These are phyloP conservation scores for Lachnellula cervina DNA, from an alignment of 2,329 filamentous ascomycete genomes.

Conservation along the genomic window DNA sequence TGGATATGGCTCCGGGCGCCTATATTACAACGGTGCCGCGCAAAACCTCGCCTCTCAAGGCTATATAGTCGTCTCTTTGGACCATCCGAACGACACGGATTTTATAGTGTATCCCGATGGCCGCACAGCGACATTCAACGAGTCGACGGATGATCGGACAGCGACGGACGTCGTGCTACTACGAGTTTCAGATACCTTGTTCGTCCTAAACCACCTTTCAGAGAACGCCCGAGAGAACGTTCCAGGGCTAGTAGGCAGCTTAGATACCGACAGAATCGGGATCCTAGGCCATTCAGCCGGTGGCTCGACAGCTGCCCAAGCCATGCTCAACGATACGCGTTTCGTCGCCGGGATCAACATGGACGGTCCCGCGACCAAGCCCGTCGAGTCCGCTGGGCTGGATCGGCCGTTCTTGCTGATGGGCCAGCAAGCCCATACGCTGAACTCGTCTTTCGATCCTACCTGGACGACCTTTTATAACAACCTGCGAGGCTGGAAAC, in stretches of 20 bases:
- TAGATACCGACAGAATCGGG: conserved; percentile 7
- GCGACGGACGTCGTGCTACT: conserved; percentile 13
- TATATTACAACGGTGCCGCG: conserved; percentile 26
- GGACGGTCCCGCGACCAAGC: conserved; percentile 32
- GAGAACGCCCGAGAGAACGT: conserved; percentile 2
- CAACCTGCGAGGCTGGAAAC: conserved; percentile 16
- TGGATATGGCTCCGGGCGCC: conserved; percentile 15
- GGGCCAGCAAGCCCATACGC: conserved; percentile 26
- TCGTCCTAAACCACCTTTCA: conserved; percentile 11
- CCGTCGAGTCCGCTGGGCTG: conserved; percentile 23
- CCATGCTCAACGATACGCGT: conserved; percentile 27
- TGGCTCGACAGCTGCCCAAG: conserved; percentile 30
- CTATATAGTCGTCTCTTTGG: conserved; percentile 32
- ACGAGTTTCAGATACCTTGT: conserved; percentile 13
- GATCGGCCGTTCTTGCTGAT: conserved; percentile 29
- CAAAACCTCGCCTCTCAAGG: conserved; percentile 30
- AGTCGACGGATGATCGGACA: conserved; percentile 4
- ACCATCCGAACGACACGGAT: conserved; percentile 30
- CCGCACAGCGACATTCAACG: background rate
- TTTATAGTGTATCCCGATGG: conserved; percentile 31
- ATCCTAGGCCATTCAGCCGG: conserved; percentile 9
- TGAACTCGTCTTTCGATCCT: conserved; percentile 3
- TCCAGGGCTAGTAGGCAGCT: background rate
- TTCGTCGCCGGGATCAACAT: conserved; percentile 34
- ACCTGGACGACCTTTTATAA: conserved; percentile 14